Base-by-base conservation (phyloP, 495 filamentous ascomycete species). In the Penicillium cataractarum region DNA sequence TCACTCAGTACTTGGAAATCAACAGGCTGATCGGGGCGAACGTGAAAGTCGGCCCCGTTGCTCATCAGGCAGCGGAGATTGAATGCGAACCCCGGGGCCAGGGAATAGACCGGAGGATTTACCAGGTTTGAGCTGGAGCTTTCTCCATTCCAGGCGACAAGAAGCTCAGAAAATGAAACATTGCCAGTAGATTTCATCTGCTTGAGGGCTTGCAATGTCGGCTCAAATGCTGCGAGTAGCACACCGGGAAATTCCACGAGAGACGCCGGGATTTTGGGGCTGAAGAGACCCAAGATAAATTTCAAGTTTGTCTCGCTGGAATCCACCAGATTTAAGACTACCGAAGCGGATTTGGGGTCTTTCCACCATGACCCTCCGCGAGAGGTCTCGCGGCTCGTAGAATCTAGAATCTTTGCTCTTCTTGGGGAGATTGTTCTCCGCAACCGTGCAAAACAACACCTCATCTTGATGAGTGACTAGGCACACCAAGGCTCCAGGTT, bases 171-270 rank as follows among this genome's bases (percentile, higher is more conserved):
- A 10, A 26, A 24, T 3, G 19, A 21, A 3, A 26, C 6, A 13
- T 26, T 48, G 9, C 21, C 44, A 12, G 3, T 4, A 22, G 17
- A 3, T 2, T 48, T 22, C 21, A 48, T 48, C 22, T 26, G 44
- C 44, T 48, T 22, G 8, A 48, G 44, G 22, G 44, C 44, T 22
- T 24, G 8, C 44, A 48, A 26, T 12, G 44, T 48, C 12, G 21
- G 44, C 10, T 48, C 8, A 48, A 48, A 48, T 12, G 44, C 8
- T 10, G 21, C 21, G 3, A 48, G 22, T 12, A 48, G 44, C 2
- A 48, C 22, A 24, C 44, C 44, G 22, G 44, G 44, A 48, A 48
- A 48, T 21, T 48, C 44, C 21, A 48, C 44, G 7, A 48, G 44
- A 10, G 44, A 26, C 9, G n/a, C 22, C 12, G 21, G 21, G n/a